Percentiles rank a stretch among this genome's conserved stretches.
phyloP scores from a whole-genome alignment of 2,329 filamentous ascomycete species.

The Monilinia aucupariae region DNA sequence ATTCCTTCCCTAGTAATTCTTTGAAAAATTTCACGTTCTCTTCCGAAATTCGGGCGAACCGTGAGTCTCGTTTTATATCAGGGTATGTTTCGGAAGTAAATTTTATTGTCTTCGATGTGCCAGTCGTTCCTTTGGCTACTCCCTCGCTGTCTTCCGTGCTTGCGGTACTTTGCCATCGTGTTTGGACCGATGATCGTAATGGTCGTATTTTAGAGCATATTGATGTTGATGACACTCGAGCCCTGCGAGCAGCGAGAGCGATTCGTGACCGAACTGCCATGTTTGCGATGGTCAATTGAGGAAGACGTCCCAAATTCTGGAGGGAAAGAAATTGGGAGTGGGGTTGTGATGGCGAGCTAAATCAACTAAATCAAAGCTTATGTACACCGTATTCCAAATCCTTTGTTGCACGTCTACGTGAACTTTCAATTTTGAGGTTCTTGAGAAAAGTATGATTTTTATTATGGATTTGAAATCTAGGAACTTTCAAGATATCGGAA shows the following conservation, averaged over 20 bases:
- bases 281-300: conserved; percentile 14
- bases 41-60: conserved; percentile 65
- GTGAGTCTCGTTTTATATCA: conserved; percentile 69
- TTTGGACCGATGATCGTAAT: conserved; percentile 26
- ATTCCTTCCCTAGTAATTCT: conserved; percentile 69
- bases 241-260: conserved; percentile 28
- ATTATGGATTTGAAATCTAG: background rate
- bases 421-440: background rate
- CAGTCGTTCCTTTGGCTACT: conserved; percentile 29
- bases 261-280: conserved; percentile 32
- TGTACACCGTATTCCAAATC: background rate
- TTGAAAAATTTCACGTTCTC: conserved; percentile 83
- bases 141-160: conserved; percentile 31
- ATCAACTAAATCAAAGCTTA: conserved; percentile 10
- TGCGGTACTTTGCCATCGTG: conserved; percentile 32
- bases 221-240: conserved; percentile 22
- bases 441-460: background rate
- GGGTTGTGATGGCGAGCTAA: conserved; percentile 10
- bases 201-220: conserved; percentile 16
- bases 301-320: background rate
- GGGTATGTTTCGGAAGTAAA: conserved; percentile 86
- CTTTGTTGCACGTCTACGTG: conserved; percentile 4
- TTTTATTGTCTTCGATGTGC: conserved; percentile 48
- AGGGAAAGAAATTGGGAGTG: conserved; percentile 11
- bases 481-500: background rate